phyloP scores from a whole-genome alignment of 345 rosid species.

The Firmiana major region DNA sequence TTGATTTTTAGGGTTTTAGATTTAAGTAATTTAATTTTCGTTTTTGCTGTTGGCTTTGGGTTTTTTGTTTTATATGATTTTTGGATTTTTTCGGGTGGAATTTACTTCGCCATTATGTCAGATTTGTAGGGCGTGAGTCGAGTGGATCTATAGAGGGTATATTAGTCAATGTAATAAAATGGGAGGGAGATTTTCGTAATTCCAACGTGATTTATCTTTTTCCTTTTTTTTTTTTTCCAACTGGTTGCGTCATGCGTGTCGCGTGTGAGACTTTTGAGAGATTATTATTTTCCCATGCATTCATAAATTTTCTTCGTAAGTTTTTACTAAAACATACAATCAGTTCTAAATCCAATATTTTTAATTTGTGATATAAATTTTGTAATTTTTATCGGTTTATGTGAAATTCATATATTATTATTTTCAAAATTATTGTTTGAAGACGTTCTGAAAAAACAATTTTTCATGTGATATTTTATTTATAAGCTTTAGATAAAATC shows the following conservation, averaged over 20 bases:
- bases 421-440: neutral
- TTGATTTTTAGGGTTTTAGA: slow-evolving; percentile 24
- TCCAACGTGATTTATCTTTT: neutral
- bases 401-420: neutral
- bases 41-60: neutral
- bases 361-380: too few species aligned
- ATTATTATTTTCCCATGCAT: neutral
- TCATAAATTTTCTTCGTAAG: neutral
- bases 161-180: slow-evolving; percentile 18
- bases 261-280: neutral
- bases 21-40: neutral
- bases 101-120: slow-evolving; percentile 11
- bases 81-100: slow-evolving; percentile 14
- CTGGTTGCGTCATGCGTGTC: neutral
- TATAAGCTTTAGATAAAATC: too few species aligned
- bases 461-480: too few species aligned
- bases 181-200: slow-evolving; percentile 26
- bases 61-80: slow-evolving; percentile 2
- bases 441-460: too few species aligned
- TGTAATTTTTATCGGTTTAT: neutral
- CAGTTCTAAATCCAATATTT: too few species aligned
- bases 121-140: slow-evolving; percentile 23
- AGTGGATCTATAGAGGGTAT: slow-evolving; percentile 18
- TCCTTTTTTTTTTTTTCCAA: neutral
- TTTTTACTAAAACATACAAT: neutral